These are phyloP conservation scores for Cubamyces sp. DNA, from an alignment of 768 basidiomycete species.

Conservation along the genomic window DNA sequence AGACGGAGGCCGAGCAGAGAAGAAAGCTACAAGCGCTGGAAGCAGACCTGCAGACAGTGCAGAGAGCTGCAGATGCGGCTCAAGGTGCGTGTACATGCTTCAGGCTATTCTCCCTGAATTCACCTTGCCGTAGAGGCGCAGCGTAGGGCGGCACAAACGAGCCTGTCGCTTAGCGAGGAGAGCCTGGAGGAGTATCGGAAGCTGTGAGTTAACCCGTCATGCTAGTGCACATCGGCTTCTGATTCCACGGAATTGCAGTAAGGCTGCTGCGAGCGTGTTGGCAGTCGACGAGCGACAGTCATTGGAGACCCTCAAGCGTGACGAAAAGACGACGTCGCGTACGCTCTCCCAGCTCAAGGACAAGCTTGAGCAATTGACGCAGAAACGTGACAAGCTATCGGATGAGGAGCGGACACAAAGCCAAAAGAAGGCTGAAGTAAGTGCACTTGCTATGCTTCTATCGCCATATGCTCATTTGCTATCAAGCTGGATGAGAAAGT, in stretches of 20 bases:
- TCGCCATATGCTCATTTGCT: background rate
- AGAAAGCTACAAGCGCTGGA: constrained; percentile 58
- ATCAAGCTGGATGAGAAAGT: constrained; percentile 65
- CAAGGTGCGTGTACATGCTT: constrained; percentile 57
- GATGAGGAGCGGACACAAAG: constrained; percentile 56
- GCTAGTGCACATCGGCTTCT: background rate
- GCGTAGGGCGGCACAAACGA: constrained; percentile 69
- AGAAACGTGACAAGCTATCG: constrained; percentile 56
- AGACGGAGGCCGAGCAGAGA: constrained; percentile 57
- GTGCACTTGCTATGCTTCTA: constrained; percentile 19
- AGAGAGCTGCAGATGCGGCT: constrained; percentile 73
- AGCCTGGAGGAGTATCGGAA: constrained; percentile 86
- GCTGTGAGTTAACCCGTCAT: constrained; percentile 53
- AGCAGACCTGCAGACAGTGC: constrained; percentile 68
- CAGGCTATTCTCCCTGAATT: background rate
- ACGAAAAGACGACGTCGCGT: constrained; percentile 76
- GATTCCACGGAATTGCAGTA: constrained; percentile 48
- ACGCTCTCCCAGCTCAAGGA: constrained; percentile 68
- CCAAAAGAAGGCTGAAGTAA: constrained; percentile 62
- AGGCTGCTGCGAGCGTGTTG: constrained; percentile 75
- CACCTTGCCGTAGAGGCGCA: constrained; percentile 62
- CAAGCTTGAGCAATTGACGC: constrained; percentile 65
- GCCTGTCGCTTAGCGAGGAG: constrained; percentile 78
- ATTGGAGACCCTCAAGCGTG: constrained; percentile 77
- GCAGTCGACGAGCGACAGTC: constrained; percentile 88